Evolutionary conservation across 1,139 yeast species (phyloP).

Genomic region (Hansenula sp.): DNA sequence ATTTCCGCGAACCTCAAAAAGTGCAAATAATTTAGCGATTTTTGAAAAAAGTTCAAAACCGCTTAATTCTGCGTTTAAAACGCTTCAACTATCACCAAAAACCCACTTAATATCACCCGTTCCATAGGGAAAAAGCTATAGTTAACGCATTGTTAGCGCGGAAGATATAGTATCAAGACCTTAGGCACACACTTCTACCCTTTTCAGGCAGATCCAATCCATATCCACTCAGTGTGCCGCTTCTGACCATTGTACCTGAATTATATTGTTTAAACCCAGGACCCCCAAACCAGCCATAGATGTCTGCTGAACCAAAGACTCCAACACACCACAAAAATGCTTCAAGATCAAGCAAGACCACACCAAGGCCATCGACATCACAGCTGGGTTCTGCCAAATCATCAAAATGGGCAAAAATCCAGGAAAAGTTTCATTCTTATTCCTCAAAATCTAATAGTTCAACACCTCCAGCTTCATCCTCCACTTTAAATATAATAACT

Average conservation of each 20-base stretch:
- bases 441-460: constrained; percentile 1
- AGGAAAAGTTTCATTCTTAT: constrained; percentile 15
- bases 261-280: neutral
- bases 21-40: neutral
- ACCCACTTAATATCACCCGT: neutral
- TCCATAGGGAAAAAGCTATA: neutral
- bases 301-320: constrained; percentile 4
- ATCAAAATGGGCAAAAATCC: constrained; percentile 21
- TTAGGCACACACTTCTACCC: too few relatives aligned
- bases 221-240: too few relatives aligned
- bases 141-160: too few relatives aligned
- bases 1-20: neutral
- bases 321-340: neutral
- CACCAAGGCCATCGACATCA: neutral
- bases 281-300: constrained; percentile 2
- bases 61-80: neutral
- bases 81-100: neutral
- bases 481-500: neutral
- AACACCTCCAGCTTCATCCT: neutral
- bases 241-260: neutral
- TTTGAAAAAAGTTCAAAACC: too few relatives aligned
- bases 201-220: too few relatives aligned
- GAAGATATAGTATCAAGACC: too few relatives aligned
- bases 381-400: constrained; percentile 3
- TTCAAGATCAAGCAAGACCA: constrained; percentile 1